phyloP scores from a whole-genome alignment of 1,284 basidiomycete species.

The Bjerkandera adusta region DNA sequence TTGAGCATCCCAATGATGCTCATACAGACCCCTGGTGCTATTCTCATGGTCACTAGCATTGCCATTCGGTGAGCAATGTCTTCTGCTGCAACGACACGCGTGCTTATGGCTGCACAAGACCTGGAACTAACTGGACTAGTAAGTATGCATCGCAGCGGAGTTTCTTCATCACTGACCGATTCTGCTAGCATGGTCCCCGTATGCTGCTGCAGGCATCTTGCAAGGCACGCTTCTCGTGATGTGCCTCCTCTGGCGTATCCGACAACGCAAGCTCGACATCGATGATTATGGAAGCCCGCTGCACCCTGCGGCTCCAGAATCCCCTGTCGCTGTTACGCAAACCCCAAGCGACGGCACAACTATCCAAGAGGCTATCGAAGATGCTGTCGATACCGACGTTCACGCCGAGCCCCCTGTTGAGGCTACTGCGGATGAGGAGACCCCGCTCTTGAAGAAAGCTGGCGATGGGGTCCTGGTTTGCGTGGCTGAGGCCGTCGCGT shows the following conservation, averaged over 20 bases:
- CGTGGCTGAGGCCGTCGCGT: constrained; percentile 4
- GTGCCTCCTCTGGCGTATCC: constrained; percentile 78
- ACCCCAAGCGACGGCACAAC: constrained; percentile 19
- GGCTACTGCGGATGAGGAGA: constrained; percentile 17
- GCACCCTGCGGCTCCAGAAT: constrained; percentile 20
- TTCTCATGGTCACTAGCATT: constrained; percentile 87
- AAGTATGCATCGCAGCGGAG: constrained; percentile 24
- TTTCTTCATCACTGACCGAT: constrained; percentile 12
- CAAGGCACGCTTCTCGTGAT: constrained; percentile 81
- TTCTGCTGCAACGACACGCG: not conserved
- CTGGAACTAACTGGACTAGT: constrained; percentile 89
- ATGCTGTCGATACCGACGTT: constrained; percentile 23
- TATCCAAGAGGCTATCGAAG: constrained; percentile 21
- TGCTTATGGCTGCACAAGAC: constrained; percentile 35
- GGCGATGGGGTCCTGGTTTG: constrained; percentile 4
- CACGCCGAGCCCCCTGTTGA: constrained; percentile 15
- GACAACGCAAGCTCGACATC: constrained; percentile 75
- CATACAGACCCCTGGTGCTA: constrained; percentile 90
- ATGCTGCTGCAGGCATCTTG: constrained; percentile 83
- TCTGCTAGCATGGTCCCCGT: constrained; percentile 74
- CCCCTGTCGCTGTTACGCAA: constrained; percentile 22
- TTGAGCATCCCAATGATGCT: constrained; percentile 94
- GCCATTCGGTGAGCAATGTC: constrained; percentile 52
- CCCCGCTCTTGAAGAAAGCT: constrained; percentile 22
- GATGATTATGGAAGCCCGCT: constrained; percentile 90